These are phyloP conservation scores for Blastobotrys raffinosifermentans DNA, from an alignment of 1,139 yeast species.

Conservation along the genomic window DNA sequence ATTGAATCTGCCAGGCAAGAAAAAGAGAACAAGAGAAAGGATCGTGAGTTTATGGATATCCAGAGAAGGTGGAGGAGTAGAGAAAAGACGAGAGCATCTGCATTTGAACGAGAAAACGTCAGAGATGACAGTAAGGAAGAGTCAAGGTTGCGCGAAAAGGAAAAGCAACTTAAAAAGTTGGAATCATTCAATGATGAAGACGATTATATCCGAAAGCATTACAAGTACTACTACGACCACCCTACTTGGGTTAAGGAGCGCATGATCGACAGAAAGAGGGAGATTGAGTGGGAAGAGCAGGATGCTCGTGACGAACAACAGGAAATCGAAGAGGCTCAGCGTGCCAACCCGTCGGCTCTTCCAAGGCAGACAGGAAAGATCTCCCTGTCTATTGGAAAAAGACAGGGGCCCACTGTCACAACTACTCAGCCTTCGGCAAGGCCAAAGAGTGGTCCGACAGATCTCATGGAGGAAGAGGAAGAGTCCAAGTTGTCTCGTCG, in stretches of 20 bases:
- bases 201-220: conserved; percentile 16
- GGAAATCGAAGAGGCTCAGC: conserved; percentile 15
- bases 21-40: conserved; percentile 15
- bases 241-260: conserved; percentile 32
- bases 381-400: conserved; percentile 15
- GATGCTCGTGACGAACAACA: conserved; percentile 24
- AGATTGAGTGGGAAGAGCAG: conserved; percentile 26
- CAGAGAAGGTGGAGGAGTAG: conserved; percentile 25
- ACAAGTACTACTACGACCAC: conserved; percentile 31
- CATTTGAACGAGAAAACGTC: conserved; percentile 21
- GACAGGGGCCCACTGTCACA: conserved; percentile 2
- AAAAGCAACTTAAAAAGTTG: conserved; percentile 18
- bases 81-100: conserved; percentile 21
- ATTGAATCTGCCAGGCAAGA: conserved; percentile 7
- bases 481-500: conserved; percentile 10
- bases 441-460: not conserved
- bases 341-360: conserved; percentile 6
- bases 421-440: conserved; percentile 2
- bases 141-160: conserved; percentile 16
- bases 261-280: conserved; percentile 24
- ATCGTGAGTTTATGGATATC: conserved; percentile 18
- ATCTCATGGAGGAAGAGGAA: conserved; percentile 16
- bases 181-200: conserved; percentile 24
- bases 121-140: conserved; percentile 18
- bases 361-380: conserved; percentile 13